Conservation (phyloP, 805 yeast species). For the Candida orba region DNA sequence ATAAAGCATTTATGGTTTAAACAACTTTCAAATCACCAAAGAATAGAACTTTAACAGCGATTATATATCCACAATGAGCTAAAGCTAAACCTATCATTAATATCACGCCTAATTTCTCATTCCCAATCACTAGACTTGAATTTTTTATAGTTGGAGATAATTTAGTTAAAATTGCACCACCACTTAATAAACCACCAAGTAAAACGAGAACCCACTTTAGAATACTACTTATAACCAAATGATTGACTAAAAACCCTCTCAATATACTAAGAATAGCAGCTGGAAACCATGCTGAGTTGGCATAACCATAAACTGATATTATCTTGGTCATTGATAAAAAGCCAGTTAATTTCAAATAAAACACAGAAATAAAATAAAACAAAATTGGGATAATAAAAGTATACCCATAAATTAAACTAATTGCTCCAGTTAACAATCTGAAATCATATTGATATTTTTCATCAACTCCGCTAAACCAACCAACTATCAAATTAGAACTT, state of each 20-base stretch:
- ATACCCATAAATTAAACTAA: slow-evolving; percentile 70
- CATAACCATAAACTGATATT: slow-evolving; percentile 76
- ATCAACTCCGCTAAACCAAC: slow-evolving; percentile 34
- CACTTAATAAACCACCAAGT: slow-evolving; percentile 55
- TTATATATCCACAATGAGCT: slow-evolving; percentile 50
- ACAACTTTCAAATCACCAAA: slow-evolving; percentile 37
- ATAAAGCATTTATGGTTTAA: neutral
- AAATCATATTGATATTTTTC: slow-evolving; percentile 52
- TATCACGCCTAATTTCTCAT: slow-evolving; percentile 30
- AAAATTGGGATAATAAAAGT: slow-evolving; percentile 56
- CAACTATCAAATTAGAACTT: slow-evolving; percentile 55
- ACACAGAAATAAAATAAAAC: slow-evolving; percentile 46
- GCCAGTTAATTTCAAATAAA: slow-evolving; percentile 43
- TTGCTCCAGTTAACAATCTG: slow-evolving; percentile 56
- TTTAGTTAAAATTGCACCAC: slow-evolving; percentile 44
- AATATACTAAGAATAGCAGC: slow-evolving; percentile 56
- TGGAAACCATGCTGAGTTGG: slow-evolving; percentile 82
- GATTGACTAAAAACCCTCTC: slow-evolving; percentile 45
- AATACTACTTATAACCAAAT: slow-evolving; percentile 35
- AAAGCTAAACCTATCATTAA: slow-evolving; percentile 36
- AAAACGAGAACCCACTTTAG: slow-evolving; percentile 60
- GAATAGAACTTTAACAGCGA: slow-evolving; percentile 60
- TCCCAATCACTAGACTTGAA: slow-evolving; percentile 27
- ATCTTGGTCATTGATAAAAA: slow-evolving; percentile 48
- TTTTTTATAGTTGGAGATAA: slow-evolving; percentile 33